These are phyloP conservation scores for Quercus tomentella DNA, from an alignment of 331 rosid genomes.

Conservation along the genomic window DNA sequence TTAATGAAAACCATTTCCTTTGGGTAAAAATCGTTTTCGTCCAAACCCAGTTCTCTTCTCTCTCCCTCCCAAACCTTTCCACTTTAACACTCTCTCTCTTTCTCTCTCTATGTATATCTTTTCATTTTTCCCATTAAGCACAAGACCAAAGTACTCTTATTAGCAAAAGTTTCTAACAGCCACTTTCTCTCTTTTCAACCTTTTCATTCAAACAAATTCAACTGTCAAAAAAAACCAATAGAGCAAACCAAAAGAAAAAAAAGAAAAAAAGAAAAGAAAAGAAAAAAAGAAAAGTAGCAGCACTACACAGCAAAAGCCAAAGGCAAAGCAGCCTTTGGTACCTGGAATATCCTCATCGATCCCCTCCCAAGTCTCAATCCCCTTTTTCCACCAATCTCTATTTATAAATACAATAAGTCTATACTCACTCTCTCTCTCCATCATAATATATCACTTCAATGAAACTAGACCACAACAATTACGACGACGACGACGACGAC, in stretches of 20 bases:
- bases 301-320: background rate
- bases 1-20: too few relatives aligned
- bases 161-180: background rate
- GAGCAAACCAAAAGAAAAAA: too few relatives aligned
- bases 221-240: background rate
- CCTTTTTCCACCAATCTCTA: background rate
- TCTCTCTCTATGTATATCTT: background rate
- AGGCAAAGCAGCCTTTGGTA: background rate
- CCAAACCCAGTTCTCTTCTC: background rate
- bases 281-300: background rate
- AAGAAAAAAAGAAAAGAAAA: background rate
- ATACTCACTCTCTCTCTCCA: too few relatives aligned
- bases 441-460: background rate
- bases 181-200: background rate
- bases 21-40: too few relatives aligned
- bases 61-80: background rate
- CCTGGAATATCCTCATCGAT: slow-evolving; percentile 33
- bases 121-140: background rate
- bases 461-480: slow-evolving; percentile 2
- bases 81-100: background rate
- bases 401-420: background rate
- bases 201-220: background rate
- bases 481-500: too few relatives aligned
- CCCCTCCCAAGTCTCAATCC: background rate
- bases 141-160: background rate